phyloP scores from a whole-genome alignment of 2,329 filamentous ascomycete species.

The Reticulascus tulasneorum region DNA sequence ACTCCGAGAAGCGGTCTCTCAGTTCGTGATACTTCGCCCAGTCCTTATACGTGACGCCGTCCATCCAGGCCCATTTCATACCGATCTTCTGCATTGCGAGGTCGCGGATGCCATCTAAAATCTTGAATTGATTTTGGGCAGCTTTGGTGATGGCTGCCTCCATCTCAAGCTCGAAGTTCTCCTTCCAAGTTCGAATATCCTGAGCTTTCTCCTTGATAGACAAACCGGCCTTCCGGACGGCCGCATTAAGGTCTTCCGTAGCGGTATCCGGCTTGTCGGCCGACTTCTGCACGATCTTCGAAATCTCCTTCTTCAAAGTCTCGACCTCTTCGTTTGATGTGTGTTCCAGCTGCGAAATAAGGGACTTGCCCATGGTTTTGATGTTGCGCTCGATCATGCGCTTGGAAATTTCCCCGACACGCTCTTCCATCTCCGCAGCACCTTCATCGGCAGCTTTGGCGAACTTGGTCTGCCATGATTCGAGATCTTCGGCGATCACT shows the following conservation, averaged over 20 bases:
- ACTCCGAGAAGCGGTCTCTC: conserved; percentile 76
- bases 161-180: conserved; percentile 66
- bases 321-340: conserved; percentile 61
- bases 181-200: conserved; percentile 71
- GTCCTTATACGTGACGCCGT: conserved; percentile 93
- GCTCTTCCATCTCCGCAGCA: conserved; percentile 65
- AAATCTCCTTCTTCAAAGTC: conserved; percentile 64
- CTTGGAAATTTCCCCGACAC: conserved; percentile 55
- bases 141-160: conserved; percentile 65
- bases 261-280: conserved; percentile 36
- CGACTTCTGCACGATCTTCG: conserved; percentile 55
- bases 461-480: conserved; percentile 85
- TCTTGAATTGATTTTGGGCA: conserved; percentile 75
- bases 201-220: conserved; percentile 75
- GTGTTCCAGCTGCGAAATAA: conserved; percentile 66
- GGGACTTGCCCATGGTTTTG: conserved; percentile 59
- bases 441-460: conserved; percentile 81
- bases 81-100: conserved; percentile 87
- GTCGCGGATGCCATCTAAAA: conserved; percentile 77
- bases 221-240: conserved; percentile 64
- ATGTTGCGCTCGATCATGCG: conserved; percentile 60
- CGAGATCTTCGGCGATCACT: conserved; percentile 73
- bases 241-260: conserved; percentile 38
- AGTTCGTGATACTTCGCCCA: conserved; percentile 94
- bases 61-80: conserved; percentile 93